Base-by-base conservation (phyloP, 2,329 filamentous ascomycete genomes). In the Ophiostoma fasciatum region DNA sequence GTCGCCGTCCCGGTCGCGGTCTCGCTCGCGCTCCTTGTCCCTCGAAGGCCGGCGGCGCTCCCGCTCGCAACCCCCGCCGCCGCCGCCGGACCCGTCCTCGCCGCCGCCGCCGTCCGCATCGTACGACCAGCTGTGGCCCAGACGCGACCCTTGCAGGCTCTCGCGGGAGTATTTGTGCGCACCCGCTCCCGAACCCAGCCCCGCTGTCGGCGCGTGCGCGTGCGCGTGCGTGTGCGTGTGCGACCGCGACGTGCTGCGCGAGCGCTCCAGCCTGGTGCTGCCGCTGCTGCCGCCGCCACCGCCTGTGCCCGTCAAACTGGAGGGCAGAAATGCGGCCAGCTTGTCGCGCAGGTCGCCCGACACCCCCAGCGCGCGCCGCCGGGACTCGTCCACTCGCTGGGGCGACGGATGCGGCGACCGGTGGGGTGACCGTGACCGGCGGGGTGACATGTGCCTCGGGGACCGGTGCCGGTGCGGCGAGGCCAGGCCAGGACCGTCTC, bases 101-200 rank as follows among this genome's bases (percentile, higher is more conserved):
- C n/a, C 35, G 12, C 33, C 34, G 2, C 28, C 42, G 2, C 39
- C 40, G 9, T 46, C 48, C 9, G 54, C 57, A 5, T 60, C 58
- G 22, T 65, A 59, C 0, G 63, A 64, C 49, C 57, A 60, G 36
- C 53, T 58, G 18, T 53, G 55, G 28, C 53, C 58, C 2, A 66
- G 49, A 4, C 55, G 57, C 3, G 61, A 63, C 2, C 55, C 50
- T 1, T 52, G 57, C 4, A 62, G 45, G 35, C 56, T 53, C 27
- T 66, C 62, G 7, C 57, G 56, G n/a, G n/a, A n/a, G n/a, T n/a
- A n/a, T n/a, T n/a, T n/a, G n/a, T n/a, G n/a, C n/a, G n/a, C n/a
- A n/a, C n/a, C n/a, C n/a, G n/a, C n/a, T n/a, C n/a, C n/a, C n/a
- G n/a, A n/a, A n/a, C n/a, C n/a, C n/a, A n/a, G n/a, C n/a, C n/a